Base-by-base conservation (phyloP, 176 grass and related monocot species). In the Triticum dicoccoides region DNA sequence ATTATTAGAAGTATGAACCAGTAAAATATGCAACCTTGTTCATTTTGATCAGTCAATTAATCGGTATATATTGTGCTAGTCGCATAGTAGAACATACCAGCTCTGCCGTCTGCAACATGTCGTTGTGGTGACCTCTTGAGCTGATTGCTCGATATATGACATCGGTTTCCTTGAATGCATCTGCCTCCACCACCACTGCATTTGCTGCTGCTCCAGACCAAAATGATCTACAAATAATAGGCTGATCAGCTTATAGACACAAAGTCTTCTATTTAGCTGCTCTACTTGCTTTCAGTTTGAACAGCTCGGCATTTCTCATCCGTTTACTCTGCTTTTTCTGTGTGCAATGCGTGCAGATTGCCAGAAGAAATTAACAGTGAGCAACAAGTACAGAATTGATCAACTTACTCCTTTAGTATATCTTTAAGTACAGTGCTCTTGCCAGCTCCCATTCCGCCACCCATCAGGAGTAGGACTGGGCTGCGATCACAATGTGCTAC, bases 351-450 rank as follows among this genome's bases (percentile, higher is more conserved):
- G 2, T 30, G 44, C 24, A 78, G 6, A 33, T 79, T 58, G 2
- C 11, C 71, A 79, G 13, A 79, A 7, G 3, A 80, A 18, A 83
- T 59, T n/a, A 35, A 66, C 25, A 20, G 5, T 54, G 47, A 33
- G 27, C 14, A 77, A 56, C 29, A 77, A 85, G n/a, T 38, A 54
- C 0, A 10, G 39, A 11, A 59, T 47, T 61, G 59, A 80, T 59
- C 7, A 74, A 91, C 90, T 86, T 91, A 98, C 96, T 96, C 96
- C 37, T 91, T 91, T 29, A 94, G 85, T 87, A 98, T 92, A 65
- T 96, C 91, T 82, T 96, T 94, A 27, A 98, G 93, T 21, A 98
- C 90, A 34, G 93, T 98, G 88, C 96, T 98, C 90, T 98, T 98
- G 82, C 96, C 96, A 29, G 96, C 96, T 78, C 96, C 96, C 96